Base-by-base conservation (phyloP, 208 protist genomes). In the Endotrypanum monterogeii region DNA sequence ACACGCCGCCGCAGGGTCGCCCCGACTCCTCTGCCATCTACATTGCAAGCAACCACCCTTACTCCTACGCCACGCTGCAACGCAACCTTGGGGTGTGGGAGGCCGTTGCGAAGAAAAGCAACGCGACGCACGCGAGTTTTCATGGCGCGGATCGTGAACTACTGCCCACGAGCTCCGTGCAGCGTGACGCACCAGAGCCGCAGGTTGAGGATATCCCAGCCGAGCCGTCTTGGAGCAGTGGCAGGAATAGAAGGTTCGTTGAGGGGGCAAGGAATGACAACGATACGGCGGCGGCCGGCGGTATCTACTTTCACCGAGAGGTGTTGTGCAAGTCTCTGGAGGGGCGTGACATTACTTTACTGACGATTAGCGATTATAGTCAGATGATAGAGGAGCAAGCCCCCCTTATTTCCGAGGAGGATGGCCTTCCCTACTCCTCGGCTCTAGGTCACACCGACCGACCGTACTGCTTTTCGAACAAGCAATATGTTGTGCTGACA, bases 41-140 rank as follows among this genome's bases (percentile, higher is more conserved):
- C 85, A 92, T 98, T 69, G 95, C 95, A 16, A 97, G 94, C 79
- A 97, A 95, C 62, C 94, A 97, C 76, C 96, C 96, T 2, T 98
- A 98, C 83, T 83, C 89, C 8, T 98, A 95, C 81, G 71, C 57
- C 23, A 88, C 84, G 11, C 74, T 96, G 67, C 86, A 94, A 72
- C 79, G 87, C 46, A 83, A 93, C 63, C 74, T 96, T 56, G 28
- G 65, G 14, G 65, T 63, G n/a, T 96, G 92, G 92, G 83, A 89
- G 73, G 70, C 73, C 67, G 41, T 58, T 25, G 81, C 79, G 48
- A 63, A 51, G 9, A 63, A 58, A 56, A 69, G 76, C 54, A 76
- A 69, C 57, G 46, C 66, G 12, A 69, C 68, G n/a, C 70, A 55
- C 23, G 69, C 58, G 55, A 57, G 71, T 58, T 63, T 76, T 11